Base-by-base conservation (phyloP, 768 basidiomycete genomes). In the Strobilomyces confusus region DNA sequence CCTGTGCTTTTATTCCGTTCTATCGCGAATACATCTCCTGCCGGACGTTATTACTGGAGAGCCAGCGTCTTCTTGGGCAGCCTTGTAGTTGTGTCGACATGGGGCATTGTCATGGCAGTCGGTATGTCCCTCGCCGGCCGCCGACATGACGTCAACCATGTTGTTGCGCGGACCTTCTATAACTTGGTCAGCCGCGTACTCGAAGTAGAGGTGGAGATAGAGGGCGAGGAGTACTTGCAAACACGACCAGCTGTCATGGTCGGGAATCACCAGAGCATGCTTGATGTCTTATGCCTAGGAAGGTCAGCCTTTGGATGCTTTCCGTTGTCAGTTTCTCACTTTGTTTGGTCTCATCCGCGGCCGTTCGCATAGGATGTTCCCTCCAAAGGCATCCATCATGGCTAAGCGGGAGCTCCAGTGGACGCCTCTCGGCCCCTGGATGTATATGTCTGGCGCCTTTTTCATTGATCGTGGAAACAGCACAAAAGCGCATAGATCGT, bases 211-310 rank as follows among this genome's bases (percentile, higher is more conserved):
- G 73, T 97, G 61, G 80, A 84, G 52, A 79, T 98, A 32, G 94
- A 98, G 67, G 94, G 93, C 12, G 83, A 83, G 65, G 92, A 98
- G 66, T 74, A 94, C 66, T 73, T 98, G 42, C 69, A 75, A 59
- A 78, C 76, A n/a, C 73, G 76, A 46, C 91, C 93, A 9, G 82
- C 84, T 1, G 80, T 98, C 13, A 69, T 92, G 25, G 80, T 98
- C 65, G 82, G 80, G 13, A 98, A 98, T 66, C 95, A 98, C 68
- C 95, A 98, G 75, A 93, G 87, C 54, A 88, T 93, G 82, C 69
- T 97, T 41, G 93, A 97, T 69, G 80, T 99, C 55, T 68, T 95
- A 33, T 83, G 83, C 62, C 72, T 93, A 49, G 93, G 86, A 52
- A 82, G 82, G 90, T 91, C 65, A 71, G 86, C 44, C 30, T 29